A percentile compares a stretch with the other conserved stretches of the same genome.
Evolutionary conservation across 345 rosid genomes (phyloP).

Genomic region (Syzygium grande): DNA sequence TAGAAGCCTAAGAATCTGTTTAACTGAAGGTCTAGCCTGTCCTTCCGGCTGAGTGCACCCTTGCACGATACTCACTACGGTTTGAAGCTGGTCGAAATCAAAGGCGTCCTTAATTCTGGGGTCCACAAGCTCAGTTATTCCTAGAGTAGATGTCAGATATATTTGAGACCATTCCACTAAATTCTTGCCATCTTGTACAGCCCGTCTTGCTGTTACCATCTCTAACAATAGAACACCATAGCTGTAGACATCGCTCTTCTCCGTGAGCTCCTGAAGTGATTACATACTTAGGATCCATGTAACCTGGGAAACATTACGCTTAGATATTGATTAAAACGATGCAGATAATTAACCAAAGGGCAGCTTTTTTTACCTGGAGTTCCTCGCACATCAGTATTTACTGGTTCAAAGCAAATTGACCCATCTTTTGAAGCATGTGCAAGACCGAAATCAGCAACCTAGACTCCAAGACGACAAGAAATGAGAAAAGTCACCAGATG

Average conservation of each 20-base stretch:
- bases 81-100: conserved; percentile 71
- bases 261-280: conserved; percentile 77
- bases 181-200: conserved; percentile 69
- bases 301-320: conserved; percentile 42
- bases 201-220: conserved; percentile 65
- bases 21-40: conserved; percentile 72
- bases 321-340: background rate
- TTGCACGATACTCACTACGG: conserved; percentile 50
- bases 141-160: conserved; percentile 44
- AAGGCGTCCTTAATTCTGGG: conserved; percentile 45
- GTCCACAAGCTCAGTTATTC: conserved; percentile 59
- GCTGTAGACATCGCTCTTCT: conserved; percentile 89
- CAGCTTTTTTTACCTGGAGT: conserved; percentile 68
- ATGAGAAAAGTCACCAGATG: background rate
- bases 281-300: conserved; percentile 91
- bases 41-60: conserved; percentile 95
- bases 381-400: conserved; percentile 81
- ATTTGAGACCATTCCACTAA: conserved; percentile 64
- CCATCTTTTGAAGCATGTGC: conserved; percentile 88
- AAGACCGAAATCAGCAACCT: conserved; percentile 98
- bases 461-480: conserved; percentile 9
- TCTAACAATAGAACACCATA: conserved; percentile 91
- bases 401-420: conserved; percentile 81
- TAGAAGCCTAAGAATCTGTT: conserved; percentile 74
- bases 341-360: background rate